Evolutionary conservation across 208 protist species (phyloP), one percentile per base, ranked within the genome.

Genomic region (Naegleria lovaniensis): DNA sequence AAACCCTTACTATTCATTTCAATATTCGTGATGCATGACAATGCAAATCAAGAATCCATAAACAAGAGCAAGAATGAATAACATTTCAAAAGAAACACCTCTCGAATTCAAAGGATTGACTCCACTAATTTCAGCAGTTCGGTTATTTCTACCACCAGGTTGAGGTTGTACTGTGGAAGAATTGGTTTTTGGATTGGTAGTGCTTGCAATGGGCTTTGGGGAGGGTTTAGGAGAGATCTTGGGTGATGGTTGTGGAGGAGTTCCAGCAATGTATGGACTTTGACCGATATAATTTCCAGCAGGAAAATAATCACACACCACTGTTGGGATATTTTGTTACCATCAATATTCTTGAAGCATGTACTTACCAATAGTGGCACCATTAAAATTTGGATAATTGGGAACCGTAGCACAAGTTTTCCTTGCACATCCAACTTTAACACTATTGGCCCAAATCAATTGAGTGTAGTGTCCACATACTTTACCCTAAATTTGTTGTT

Each of bases 401-500:
- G 39, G 19, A 51, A 89, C 5, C 19, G 11, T 89, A 9, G 0
- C 0, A 25, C 85, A 89, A 0, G 6, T 67, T 3, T 41, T 11
- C 19, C 29, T 13, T 38, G 48, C 85, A 40, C 85, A 89, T n/a
- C 85, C 85, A 40, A 89, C 33, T 19, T 89, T 59, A 1, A 22
- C 40, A 19, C n/a, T 41, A 7, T 33, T 89, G n/a, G 43, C 51
- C 85, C 85, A 89, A 39, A 89, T 48, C 7, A 89, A 13, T 67
- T 89, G 85, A 41, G 85, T 89, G 19, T 89, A 89, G 11, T 89
- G 85, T 40, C 85, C 85, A 89, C 85, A 89, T 41, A 67, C 33
- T 40, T 89, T 33, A 40, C 85, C 85, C 25, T 75, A 75, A 58
- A 58, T 58, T n/a, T n/a, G n/a, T n/a, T n/a, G n/a, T n/a, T n/a